Conservation (phyloP, 2,329 filamentous ascomycete genomes). For the Stachybotrys echinatus region DNA sequence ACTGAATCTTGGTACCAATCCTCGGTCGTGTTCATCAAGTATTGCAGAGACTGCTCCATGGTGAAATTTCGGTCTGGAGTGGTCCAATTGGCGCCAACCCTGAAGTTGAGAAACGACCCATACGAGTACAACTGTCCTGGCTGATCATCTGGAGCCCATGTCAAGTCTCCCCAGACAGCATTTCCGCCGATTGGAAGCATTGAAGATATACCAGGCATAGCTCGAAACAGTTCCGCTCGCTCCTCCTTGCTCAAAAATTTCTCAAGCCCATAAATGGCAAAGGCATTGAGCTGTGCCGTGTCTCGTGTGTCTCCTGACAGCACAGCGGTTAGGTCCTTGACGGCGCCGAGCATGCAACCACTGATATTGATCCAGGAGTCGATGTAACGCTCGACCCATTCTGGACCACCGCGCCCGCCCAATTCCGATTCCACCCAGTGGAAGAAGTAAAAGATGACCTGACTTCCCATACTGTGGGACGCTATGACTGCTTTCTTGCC, state of each 20-base stretch:
- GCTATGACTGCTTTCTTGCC: conserved; percentile 78
- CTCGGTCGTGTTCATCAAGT: conserved; percentile 73
- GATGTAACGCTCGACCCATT: conserved; percentile 86
- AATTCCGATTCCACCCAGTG: conserved; percentile 74
- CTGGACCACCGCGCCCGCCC: conserved; percentile 74
- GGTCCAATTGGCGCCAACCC: conserved; percentile 56
- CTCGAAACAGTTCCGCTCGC: conserved; percentile 86
- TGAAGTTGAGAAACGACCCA: conserved; percentile 83
- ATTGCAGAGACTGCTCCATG: conserved; percentile 68
- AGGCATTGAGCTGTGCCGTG: conserved; percentile 91
- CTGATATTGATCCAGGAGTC: conserved; percentile 98
- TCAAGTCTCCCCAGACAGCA: conserved; percentile 86
- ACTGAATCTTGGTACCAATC: conserved; percentile 79
- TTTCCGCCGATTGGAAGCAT: conserved; percentile 96
- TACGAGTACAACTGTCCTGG: conserved; percentile 68
- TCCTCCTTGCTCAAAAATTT: conserved; percentile 91
- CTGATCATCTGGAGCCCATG: conserved; percentile 82
- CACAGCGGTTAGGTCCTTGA: conserved; percentile 85
- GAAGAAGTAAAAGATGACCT: conserved; percentile 82
- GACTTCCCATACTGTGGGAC: conserved; percentile 96
- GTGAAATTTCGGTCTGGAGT: conserved; percentile 72
- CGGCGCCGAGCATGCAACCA: conserved; percentile 92
- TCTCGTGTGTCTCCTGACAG: conserved; percentile 98
- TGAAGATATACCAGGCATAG: conserved; percentile 93
- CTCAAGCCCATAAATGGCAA: conserved; percentile 94